Conservation (phyloP, 768 basidiomycete species). For the Pleurotus ostreatus region DNA sequence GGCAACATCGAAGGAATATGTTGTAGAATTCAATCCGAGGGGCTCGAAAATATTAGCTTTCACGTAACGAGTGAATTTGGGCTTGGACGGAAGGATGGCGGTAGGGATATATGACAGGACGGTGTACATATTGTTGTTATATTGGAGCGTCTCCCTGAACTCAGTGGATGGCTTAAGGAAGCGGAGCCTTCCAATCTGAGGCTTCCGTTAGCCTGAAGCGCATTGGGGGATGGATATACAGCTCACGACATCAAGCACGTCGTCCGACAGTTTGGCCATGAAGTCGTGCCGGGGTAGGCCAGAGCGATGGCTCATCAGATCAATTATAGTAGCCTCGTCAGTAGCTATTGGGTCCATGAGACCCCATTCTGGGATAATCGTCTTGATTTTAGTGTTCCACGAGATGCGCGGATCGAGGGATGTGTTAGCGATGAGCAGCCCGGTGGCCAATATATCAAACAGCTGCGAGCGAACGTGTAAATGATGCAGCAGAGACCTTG, state of each 20-base stretch:
- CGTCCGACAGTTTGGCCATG: neutral
- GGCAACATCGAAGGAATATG: conserved; percentile 23
- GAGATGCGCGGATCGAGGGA: conserved; percentile 16
- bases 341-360: conserved; percentile 20
- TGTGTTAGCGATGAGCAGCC: conserved; percentile 22
- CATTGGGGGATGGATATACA: neutral
- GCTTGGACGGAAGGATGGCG: conserved; percentile 12
- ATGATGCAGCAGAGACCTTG: no score
- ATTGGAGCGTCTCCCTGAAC: conserved; percentile 23
- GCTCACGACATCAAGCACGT: neutral
- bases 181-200: conserved; percentile 14
- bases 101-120: conserved; percentile 19
- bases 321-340: conserved; percentile 16
- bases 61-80: conserved; percentile 20
- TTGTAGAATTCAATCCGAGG: conserved; percentile 22
- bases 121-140: conserved; percentile 23
- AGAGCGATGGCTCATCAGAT: conserved; percentile 25
- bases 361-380: conserved; percentile 20
- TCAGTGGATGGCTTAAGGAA: conserved; percentile 19
- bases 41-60: conserved; percentile 23
- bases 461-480: conserved; percentile 11
- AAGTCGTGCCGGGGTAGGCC: conserved; percentile 21
- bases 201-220: neutral
- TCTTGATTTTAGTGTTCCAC: conserved; percentile 20
- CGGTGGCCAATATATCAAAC: conserved; percentile 20